Evolutionary conservation across 768 basidiomycete species (phyloP), one percentile per base, ranked within the genome.

Genomic region (Agrocybe praecox): DNA sequence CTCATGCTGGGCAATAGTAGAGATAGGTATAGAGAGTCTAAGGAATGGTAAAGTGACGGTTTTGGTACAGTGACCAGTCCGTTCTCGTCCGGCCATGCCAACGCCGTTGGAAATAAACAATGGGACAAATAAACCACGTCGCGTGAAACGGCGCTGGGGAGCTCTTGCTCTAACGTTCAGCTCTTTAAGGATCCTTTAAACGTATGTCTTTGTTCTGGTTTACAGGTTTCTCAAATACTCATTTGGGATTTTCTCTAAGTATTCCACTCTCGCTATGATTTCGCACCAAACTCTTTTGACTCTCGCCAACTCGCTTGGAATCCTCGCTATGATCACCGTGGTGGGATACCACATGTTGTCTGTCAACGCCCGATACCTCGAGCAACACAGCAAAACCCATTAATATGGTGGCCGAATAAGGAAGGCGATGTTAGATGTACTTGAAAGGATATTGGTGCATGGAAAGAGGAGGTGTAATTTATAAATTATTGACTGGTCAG

Each of bases 301-400:
- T 52, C 80, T 96, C 49, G 89, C 92, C 55, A 95, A 94, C 72
- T 77, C 85, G 36, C 86, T 96, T n/a, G 95, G 95, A 34, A 77
- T 87, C 40, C 76, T 91, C 46, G 91, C 95, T 22, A 93, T 98
- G 88, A 65, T 93, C 61, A 87, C 90, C 5, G 89, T 94, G 54
- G 87, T 98, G 50, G 82, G 85, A 47, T 97, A 96, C 73, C 95
- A 98, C 74, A 84, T 96, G 63, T 76, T 98, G 52, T 88, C 92
- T 36, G 92, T 96, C 58, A 95, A 95, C 66, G 85, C 85, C 22
- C 64, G 67, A 59, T 81, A 68, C 67, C 69, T 70, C 56, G 68
- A 64, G 58, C 58, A 60, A 42, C 62, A 57, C 26, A 57, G 14
- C 12, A 40, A 40, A 14, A 5, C 36, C n/a, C 36, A n/a, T 4